Conservation (phyloP, 352 stramenopile genomes). For the Hyphochytrium catenoides region DNA sequence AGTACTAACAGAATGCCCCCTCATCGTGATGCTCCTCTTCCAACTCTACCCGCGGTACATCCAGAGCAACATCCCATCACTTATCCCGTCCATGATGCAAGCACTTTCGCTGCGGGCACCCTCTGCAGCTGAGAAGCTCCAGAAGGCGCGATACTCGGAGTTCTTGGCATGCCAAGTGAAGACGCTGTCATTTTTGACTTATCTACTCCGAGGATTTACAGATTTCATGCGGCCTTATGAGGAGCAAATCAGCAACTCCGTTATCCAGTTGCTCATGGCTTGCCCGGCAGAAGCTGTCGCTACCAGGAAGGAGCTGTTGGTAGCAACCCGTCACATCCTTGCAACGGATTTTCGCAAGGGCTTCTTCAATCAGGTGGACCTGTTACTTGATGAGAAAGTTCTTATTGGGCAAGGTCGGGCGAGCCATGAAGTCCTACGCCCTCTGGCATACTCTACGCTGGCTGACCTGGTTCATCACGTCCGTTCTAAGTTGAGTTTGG, state of each 20-base stretch:
- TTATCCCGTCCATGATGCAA: constrained; percentile 94
- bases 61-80: constrained; percentile 73
- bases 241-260: constrained; percentile 74
- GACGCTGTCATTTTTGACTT: constrained; percentile 92
- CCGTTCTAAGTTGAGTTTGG: constrained; percentile 72
- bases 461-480: constrained; percentile 95
- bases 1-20: constrained; percentile 85
- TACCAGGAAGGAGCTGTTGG: constrained; percentile 84
- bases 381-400: constrained; percentile 84
- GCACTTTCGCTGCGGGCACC: constrained; percentile 61
- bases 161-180: constrained; percentile 89
- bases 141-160: constrained; percentile 49
- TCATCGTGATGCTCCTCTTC: constrained; percentile 96
- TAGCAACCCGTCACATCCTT: constrained; percentile 86
- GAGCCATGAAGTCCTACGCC: constrained; percentile 67
- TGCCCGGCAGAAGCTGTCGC: constrained; percentile 83
- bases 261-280: constrained; percentile 78
- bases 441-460: constrained; percentile 86
- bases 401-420: constrained; percentile 61
- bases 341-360: constrained; percentile 88
- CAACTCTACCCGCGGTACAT: constrained; percentile 91
- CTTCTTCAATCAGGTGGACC: constrained; percentile 82
- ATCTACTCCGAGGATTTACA: constrained; percentile 73
- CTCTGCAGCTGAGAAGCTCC: constrained; percentile 20
- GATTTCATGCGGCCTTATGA: constrained; percentile 82